Percentiles rank a stretch among this genome's conserved stretches.
Conservation (phyloP, 2,329 filamentous ascomycete genomes). For the Simplicillium sp. region DNA sequence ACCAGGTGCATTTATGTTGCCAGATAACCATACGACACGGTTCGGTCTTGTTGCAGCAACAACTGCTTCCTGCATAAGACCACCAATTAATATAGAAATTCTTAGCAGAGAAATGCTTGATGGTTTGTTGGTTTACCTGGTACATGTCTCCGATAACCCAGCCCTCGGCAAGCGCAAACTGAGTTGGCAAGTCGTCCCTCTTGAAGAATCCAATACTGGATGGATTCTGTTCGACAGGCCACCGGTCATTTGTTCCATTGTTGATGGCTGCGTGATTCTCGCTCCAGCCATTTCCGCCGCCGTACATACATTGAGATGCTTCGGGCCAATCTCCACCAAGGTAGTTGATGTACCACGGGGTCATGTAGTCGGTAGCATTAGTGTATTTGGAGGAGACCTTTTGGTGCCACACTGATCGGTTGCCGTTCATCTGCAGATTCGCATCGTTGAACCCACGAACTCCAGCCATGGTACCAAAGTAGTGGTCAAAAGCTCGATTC, state of each 20-base stretch:
- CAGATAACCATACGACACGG: constrained; percentile 39
- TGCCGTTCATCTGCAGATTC: constrained; percentile 40
- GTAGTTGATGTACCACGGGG: constrained; percentile 47
- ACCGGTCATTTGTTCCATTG: constrained; percentile 39
- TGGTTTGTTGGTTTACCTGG: neutral
- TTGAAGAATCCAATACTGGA: constrained; percentile 43
- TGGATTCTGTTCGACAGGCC: constrained; percentile 43
- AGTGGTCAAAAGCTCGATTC: constrained; percentile 31
- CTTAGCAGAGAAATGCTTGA: too few species aligned
- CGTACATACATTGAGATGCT: constrained; percentile 44
- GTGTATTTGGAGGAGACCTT: constrained; percentile 22
- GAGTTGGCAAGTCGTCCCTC: constrained; percentile 39
- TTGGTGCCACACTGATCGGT: constrained; percentile 37
- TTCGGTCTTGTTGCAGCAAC: constrained; percentile 44
- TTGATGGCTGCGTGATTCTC: constrained; percentile 43
- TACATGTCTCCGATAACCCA: constrained; percentile 50
- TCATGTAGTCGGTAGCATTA: constrained; percentile 28
- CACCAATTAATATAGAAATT: too few species aligned
- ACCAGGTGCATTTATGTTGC: constrained; percentile 40
- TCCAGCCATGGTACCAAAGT: constrained; percentile 46
- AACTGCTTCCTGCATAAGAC: constrained; percentile 29
- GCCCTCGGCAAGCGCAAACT: constrained; percentile 43
- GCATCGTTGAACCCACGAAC: constrained; percentile 46
- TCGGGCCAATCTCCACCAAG: constrained; percentile 36
- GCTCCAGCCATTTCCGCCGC: constrained; percentile 40